These are phyloP conservation scores for Telopea speciosissima DNA, from an alignment of 177 flowering plant genomes.

Conservation along the genomic window DNA sequence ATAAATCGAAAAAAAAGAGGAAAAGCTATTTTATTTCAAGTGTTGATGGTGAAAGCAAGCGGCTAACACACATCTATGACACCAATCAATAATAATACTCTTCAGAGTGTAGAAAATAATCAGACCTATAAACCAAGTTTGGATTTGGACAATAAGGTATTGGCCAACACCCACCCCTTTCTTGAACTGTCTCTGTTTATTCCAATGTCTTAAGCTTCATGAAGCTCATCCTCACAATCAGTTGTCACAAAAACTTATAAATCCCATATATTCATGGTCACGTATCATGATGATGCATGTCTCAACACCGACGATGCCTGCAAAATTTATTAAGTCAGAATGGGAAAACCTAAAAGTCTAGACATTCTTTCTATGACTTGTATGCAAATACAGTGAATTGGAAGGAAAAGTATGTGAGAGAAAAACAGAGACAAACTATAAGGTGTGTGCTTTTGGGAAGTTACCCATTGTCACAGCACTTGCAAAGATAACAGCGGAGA, in stretches of 20 bases:
- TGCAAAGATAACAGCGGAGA: conserved; percentile 82
- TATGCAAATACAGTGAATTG: too few relatives aligned
- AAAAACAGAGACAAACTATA: too few relatives aligned
- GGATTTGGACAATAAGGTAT: conserved; percentile 45
- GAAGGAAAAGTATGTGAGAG: too few relatives aligned
- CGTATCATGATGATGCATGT: conserved; percentile 58
- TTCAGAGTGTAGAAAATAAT: too few relatives aligned
- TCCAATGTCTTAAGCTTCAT: too few relatives aligned
- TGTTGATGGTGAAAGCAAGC: neutral
- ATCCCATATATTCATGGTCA: conserved; percentile 90
- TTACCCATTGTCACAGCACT: conserved; percentile 96
- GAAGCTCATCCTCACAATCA: neutral
- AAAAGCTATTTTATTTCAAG: too few relatives aligned
- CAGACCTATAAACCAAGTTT: neutral
- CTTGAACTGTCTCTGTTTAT: neutral
- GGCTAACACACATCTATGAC: neutral
- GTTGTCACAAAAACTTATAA: conserved; percentile 52
- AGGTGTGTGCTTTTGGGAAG: neutral
- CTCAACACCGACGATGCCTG: conserved; percentile 68
- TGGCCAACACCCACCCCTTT: conserved; percentile 28
- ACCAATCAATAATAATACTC: too few relatives aligned
- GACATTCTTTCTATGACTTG: neutral
- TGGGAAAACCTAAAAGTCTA: neutral
- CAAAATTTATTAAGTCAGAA: conserved; percentile 4
- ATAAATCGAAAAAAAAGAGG: too few relatives aligned